Base-by-base conservation (phyloP, 2,329 filamentous ascomycete genomes). In the Lachnellula arida region DNA sequence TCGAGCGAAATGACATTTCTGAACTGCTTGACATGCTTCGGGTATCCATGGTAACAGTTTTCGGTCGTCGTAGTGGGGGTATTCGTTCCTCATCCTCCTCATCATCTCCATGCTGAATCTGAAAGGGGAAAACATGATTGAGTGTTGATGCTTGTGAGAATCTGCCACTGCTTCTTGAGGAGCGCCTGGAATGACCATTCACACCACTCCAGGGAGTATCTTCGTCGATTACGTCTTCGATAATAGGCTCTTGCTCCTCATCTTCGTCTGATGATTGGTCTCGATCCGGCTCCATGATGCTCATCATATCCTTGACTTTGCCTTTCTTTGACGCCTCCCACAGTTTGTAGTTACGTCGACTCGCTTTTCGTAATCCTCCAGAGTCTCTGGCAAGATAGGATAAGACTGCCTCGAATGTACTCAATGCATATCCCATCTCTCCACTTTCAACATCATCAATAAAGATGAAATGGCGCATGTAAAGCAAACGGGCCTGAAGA, bases 381-480 rank as follows among this genome's bases (percentile, higher is more conserved):
- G 93, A 96, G 68, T 96, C 92, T 58, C 86, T 82, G 8, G 86
- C 82, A 2, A 99, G 81, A 69, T 99, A 97, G 1, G 90, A 86
- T 35, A 99, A 73, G 0, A 99, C 94, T 6, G 91, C 94, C 71
- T 99, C 94, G 58, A 97, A 90, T 0, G 94, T 99, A 72, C 93
- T 97, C 50, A 99, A 73, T 0, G 93, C 92, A 72, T 99, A 99
- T 8, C 94, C 94, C 78, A 95, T 87, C 73, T 99, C 94, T 49
- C 94, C 94, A 59, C 86, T 95, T 63, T 99, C 94, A 8, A 99
- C 91, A 73, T 99, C 94, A 65, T 97, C 94, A 50, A 96, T 92
- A 72, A 96, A 99, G 63, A 97, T 94, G 68, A 97, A 99, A 67
- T 96, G 91, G 44, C 93, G 88, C 80, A 97, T 96, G 70, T 97